Evolutionary conservation across 192 early-diverging fungal genomes (phyloP), one percentile per base, ranked within the genome.

Genomic region (Diversispora epigaea): DNA sequence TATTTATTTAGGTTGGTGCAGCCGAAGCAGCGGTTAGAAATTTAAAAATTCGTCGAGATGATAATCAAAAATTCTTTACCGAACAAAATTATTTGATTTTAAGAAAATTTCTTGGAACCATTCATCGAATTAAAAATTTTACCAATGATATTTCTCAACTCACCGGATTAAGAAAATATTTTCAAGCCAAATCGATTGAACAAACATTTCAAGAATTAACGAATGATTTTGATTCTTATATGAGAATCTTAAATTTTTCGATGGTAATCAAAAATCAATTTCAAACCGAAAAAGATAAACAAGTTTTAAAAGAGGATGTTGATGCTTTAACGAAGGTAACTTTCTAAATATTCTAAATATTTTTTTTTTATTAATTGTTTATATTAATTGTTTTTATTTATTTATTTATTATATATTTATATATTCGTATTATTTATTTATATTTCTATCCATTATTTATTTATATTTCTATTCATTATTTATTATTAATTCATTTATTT

Each of bases 171-270:
- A 7, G 9, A 2, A 68, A 68, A 68, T 47, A 49, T 68, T 7
- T 68, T 45, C 66, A 68, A 17, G 62, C 62, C 17, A 64, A 43
- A 41, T 17, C 15, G 7, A 46, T 68, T 50, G 14, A 46, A 9
- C 15, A 73, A 10, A 40, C 46, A 0, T 73, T 71, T 17, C 74
- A 71, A 19, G 69, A 77, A 7, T 54, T 78, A 10, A 65, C 62
- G 8, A 77, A 66, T 15, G 49, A 40, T 19, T 55, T 75, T 22
- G 80, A 75, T 61, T 61, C 63, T 21, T 66, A 75, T 12, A 73
- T 80, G 57, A 60, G 58, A 75, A 47, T 64, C 14, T 46, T 63
- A 15, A 57, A 68, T 4, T 74, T 50, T 61, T 40, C 39, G 9
- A 63, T 63, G 5, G 32, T 25, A 10, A 43, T 41, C 32, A 25